Percentiles rank a stretch among this genome's conserved stretches.
Conservation (phyloP, 1,284 basidiomycete genomes). For the Rhodotorula sp. region DNA sequence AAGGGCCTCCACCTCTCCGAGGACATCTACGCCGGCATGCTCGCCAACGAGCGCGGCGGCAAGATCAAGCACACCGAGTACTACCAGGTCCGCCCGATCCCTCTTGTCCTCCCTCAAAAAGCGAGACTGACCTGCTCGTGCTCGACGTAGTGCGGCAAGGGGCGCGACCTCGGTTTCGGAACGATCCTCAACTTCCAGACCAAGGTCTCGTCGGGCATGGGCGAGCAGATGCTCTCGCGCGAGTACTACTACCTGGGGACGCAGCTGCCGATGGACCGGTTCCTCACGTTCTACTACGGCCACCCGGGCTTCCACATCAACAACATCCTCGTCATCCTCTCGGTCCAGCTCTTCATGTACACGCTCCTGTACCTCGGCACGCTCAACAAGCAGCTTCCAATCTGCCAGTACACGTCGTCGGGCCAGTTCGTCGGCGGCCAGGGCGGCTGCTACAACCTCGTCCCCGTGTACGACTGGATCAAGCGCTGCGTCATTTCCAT, state of each 20-base stretch:
- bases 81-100: slow-evolving; percentile 59
- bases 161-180: slow-evolving; percentile 97
- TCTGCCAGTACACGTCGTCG: slow-evolving; percentile 71
- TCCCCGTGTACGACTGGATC: slow-evolving; percentile 89
- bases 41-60: slow-evolving; percentile 92
- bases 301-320: slow-evolving; percentile 99
- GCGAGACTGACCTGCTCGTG: background rate
- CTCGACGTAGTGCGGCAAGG: slow-evolving; percentile 85
- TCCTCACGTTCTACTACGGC: slow-evolving; percentile 99
- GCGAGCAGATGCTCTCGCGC: slow-evolving; percentile 97
- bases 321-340: slow-evolving; percentile 96
- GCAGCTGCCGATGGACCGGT: slow-evolving; percentile 96
- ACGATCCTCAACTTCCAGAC: slow-evolving; percentile 99
- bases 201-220: slow-evolving; percentile 99
- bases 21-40: slow-evolving; percentile 99
- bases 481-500: slow-evolving; percentile 91
- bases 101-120: background rate
- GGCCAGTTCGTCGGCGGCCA: slow-evolving; percentile 73
- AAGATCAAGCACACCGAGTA: slow-evolving; percentile 99
- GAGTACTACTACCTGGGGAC: slow-evolving; percentile 99
- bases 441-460: slow-evolving; percentile 86
- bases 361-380: slow-evolving; percentile 88
- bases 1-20: slow-evolving; percentile 98
- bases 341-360: slow-evolving; percentile 84
- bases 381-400: slow-evolving; percentile 71